phyloP scores from a whole-genome alignment of 768 basidiomycete species.

The Mycena chlorophos region DNA sequence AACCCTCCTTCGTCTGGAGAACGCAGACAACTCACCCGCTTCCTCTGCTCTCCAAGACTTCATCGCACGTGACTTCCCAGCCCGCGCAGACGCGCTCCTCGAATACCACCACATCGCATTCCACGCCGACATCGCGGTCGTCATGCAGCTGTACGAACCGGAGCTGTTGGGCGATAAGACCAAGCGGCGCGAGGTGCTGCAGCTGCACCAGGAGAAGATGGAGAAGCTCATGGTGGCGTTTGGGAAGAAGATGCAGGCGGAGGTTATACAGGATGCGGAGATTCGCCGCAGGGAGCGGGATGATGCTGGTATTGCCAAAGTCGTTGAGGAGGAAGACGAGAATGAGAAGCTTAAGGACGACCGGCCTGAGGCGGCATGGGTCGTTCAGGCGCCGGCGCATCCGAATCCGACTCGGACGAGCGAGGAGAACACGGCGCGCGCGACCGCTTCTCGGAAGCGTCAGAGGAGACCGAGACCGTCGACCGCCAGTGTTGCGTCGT shows the following conservation, averaged over 20 bases:
- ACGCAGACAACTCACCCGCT: conserved; percentile 6
- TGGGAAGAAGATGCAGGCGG: conserved; percentile 3
- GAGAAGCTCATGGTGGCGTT: conserved; percentile 4
- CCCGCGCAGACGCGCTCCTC: conserved; percentile 16
- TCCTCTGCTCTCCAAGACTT: not conserved
- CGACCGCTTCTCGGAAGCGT: no score
- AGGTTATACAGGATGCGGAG: not conserved
- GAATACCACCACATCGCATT: conserved; percentile 21
- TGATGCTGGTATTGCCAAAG: not conserved
- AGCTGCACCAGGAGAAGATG: conserved; percentile 11
- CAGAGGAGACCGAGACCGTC: no score
- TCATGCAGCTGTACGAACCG: conserved; percentile 18
- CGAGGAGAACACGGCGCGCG: no score
- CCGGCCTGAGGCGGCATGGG: no score
- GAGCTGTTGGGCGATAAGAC: not conserved
- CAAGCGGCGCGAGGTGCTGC: conserved; percentile 6
- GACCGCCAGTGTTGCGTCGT: no score
- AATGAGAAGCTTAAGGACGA: no score
- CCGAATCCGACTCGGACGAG: no score
- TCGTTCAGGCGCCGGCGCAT: no score
- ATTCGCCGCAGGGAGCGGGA: not conserved
- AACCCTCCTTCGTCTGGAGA: conserved; percentile 10
- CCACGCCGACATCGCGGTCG: conserved; percentile 16
- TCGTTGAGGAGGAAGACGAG: no score
- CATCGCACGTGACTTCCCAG: conserved; percentile 14